Percentiles rank a stretch among this genome's conserved stretches.
Evolutionary conservation across 2,329 filamentous ascomycete species (phyloP).

Genomic region (Fusarium anguioides): DNA sequence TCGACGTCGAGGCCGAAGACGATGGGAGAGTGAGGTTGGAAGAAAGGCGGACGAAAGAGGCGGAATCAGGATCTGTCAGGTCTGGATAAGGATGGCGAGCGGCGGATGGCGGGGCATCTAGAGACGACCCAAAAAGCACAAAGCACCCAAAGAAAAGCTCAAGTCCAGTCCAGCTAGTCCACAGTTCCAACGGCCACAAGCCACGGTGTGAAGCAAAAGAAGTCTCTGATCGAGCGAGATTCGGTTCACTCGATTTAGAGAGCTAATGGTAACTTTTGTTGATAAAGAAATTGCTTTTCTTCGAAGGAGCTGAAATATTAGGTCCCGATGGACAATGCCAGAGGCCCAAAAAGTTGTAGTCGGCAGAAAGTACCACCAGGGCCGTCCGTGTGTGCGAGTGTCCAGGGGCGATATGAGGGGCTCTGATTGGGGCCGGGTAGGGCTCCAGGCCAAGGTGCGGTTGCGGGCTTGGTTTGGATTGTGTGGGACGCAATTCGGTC

Average conservation of each 20-base stretch:
- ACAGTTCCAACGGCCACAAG: slow-evolving; percentile 34
- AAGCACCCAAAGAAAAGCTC: slow-evolving; percentile 34
- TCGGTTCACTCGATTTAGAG: slow-evolving; percentile 17
- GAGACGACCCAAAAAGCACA: slow-evolving; percentile 36
- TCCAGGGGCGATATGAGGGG: slow-evolving; percentile 29
- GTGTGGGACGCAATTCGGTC: slow-evolving; percentile 40
- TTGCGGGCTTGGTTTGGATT: slow-evolving; percentile 21
- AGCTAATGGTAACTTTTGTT: slow-evolving; percentile 17
- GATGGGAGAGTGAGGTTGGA: slow-evolving; percentile 38
- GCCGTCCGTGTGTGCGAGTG: slow-evolving; percentile 36
- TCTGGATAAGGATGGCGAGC: slow-evolving; percentile 44
- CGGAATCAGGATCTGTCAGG: slow-evolving; percentile 48
- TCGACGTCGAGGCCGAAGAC: slow-evolving; percentile 43
- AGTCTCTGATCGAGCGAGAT: slow-evolving; percentile 12
- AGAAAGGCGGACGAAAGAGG: slow-evolving; percentile 37
- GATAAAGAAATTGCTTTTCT: slow-evolving; percentile 11
- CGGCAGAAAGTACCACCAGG: slow-evolving; percentile 37
- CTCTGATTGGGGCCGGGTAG: slow-evolving; percentile 43
- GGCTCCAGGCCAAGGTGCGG: slow-evolving; percentile 29
- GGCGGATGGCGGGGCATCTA: slow-evolving; percentile 48
- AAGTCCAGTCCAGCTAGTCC: slow-evolving; percentile 27
- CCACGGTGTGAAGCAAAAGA: slow-evolving; percentile 23
- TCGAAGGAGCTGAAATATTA: slow-evolving; percentile 33
- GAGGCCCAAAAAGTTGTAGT: slow-evolving; percentile 41
- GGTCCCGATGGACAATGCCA: slow-evolving; percentile 37